Evolutionary conservation across 139 green algal species (phyloP).

Genomic region (Choricystis sp.): DNA sequence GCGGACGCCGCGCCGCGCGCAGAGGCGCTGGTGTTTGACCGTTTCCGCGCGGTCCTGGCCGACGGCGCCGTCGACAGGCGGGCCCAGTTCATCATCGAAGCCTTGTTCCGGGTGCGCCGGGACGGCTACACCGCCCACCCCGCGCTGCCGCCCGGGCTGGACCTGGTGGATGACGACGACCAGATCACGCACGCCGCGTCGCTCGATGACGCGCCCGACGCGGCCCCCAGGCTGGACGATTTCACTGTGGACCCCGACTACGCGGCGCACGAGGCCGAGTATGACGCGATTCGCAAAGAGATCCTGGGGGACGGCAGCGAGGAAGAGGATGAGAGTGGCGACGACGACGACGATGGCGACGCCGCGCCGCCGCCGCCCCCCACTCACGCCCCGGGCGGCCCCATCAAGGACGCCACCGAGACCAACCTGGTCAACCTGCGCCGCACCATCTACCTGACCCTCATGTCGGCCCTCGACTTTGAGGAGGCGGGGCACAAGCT

Average conservation of each 20-base stretch:
- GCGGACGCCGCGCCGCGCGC: conserved; percentile 15
- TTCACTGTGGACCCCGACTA: conserved; percentile 76
- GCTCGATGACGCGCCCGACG: conserved; percentile 42
- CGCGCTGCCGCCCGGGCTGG: conserved; percentile 56
- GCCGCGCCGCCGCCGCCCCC: neutral
- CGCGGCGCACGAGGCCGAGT: conserved; percentile 59
- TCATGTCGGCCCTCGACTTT: conserved; percentile 95
- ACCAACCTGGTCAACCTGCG: conserved; percentile 93
- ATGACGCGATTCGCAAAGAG: conserved; percentile 63
- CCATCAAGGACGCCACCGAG: conserved; percentile 52
- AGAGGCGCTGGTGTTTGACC: conserved; percentile 64
- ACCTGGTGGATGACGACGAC: conserved; percentile 88
- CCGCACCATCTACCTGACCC: conserved; percentile 98
- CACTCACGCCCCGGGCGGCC: neutral
- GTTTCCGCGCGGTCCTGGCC: conserved; percentile 69
- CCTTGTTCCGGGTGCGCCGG: conserved; percentile 78
- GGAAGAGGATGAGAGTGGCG: conserved; percentile 20
- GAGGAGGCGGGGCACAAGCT: conserved; percentile 99
- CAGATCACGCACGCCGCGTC: conserved; percentile 89
- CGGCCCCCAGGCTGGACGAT: conserved; percentile 49
- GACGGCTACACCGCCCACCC: conserved; percentile 42
- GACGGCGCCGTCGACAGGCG: conserved; percentile 80
- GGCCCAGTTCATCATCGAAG: conserved; percentile 86
- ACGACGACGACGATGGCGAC: conserved; percentile 22
- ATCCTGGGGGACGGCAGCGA: conserved; percentile 68